phyloP scores from a whole-genome alignment of 140 eudicot species.

The Bidens hawaiensis region DNA sequence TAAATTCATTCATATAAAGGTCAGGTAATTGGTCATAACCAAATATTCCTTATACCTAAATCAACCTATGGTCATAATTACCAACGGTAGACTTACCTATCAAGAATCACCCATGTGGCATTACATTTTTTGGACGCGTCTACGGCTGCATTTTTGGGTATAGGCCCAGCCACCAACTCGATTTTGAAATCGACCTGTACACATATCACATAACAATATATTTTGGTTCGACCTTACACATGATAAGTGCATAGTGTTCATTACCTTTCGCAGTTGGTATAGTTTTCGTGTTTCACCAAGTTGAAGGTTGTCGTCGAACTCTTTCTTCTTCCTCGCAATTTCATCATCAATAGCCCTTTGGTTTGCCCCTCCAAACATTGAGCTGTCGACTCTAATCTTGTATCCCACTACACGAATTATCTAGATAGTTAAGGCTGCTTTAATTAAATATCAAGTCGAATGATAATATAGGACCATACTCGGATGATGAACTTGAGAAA shows the following conservation, averaged over 20 bases:
- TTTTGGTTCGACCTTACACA: neutral
- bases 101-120: constrained; percentile 55
- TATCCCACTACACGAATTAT: constrained; percentile 36
- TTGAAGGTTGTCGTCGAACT: constrained; percentile 27
- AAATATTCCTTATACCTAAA: too few relatives aligned
- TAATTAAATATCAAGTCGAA: neutral
- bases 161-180: constrained; percentile 39
- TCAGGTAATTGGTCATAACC: too few relatives aligned
- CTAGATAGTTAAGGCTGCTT: neutral
- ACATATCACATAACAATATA: neutral
- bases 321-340: constrained; percentile 39
- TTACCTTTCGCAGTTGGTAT: constrained; percentile 34
- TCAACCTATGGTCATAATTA: neutral
- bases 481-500: constrained; percentile 32
- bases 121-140: constrained; percentile 31
- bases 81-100: constrained; percentile 29
- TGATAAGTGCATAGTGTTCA: neutral
- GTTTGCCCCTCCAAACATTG: constrained; percentile 45
- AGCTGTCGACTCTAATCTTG: constrained; percentile 37
- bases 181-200: constrained; percentile 40
- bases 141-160: constrained; percentile 34
- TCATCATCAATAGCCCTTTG: constrained; percentile 33
- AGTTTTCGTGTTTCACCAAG: constrained; percentile 32
- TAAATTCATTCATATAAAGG: neutral
- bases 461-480: constrained; percentile 12